Evolutionary conservation across 2,329 filamentous ascomycete species (phyloP), one percentile per base, ranked within the genome.

Genomic region (Lachnum nothofagi): DNA sequence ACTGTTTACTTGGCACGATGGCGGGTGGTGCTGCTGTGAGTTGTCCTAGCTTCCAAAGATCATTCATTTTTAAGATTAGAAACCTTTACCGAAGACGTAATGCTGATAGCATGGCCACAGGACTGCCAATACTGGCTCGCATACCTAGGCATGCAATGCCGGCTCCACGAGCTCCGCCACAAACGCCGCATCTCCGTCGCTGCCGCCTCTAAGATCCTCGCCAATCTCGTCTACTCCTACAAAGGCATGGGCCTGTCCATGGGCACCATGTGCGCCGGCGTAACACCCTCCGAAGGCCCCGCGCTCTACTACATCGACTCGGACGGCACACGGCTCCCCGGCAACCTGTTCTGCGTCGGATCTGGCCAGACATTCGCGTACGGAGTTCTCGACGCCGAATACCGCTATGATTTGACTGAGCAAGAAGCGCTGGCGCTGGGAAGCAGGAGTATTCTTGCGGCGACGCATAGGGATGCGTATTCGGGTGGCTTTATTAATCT

Each of bases 101-200:
- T 23, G 23, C 44, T 35, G 34, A 48, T 54, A 29, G 48, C 29
- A 16, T 1, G 9, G 6, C 10, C 10, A 25, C 20, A 86, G 82
- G 93, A 98, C 74, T 98, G 93, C 73, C 93, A 97, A 82, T 97
- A 96, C 80, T 98, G 93, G 93, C 86, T 98, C 58, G 91, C 90
- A 66, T 98, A 95, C 78, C 81, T 98, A 59, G 93, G 91, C 65
- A 95, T 97, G 86, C 91, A 98, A 78, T 98, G 93, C 76, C 90
- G 93, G 52, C 87, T 98, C 58, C 91, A 98, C 77, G 93, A 98
- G 77, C 91, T 98, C 65, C 89, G 93, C 60, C 91, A 98, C 80
- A 98, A 98, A 80, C 89, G 90, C 70, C 89, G 93, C 68, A 98
- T 98, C 76, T 93, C 89, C 53, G 93, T 98, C 57, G 91, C 93